Evolutionary conservation across 2,329 filamentous ascomycete genomes (phyloP), one percentile per base, ranked within the genome.

Genomic region (Daldinia sp.): DNA sequence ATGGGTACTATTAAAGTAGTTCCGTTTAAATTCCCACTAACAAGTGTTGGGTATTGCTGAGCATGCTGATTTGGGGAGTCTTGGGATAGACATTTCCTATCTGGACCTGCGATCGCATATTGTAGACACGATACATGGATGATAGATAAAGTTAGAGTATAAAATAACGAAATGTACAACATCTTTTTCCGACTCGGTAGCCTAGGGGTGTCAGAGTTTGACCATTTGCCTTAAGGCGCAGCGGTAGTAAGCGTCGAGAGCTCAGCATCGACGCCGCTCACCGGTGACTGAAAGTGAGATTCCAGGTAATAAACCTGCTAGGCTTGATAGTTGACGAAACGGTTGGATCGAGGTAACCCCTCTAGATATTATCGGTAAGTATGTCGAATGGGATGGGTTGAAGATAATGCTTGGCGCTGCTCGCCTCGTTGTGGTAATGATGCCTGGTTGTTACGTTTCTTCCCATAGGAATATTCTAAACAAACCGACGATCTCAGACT

Each of bases 11-110:
- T 77, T 17, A 79, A 76, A 1, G 85, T 73, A 0, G 84, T 86
- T 43, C 80, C 81, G 71, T 87, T 87, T 21, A 86, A 72, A 0
- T 82, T 82, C 2, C 84, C 84, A 0, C 82, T 86, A 10, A 81
- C 77, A 25, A 80, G 77, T 27, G 77, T 74, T 1, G 82, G 82
- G 60, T 83, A 84, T 17, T 76, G 58, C 4, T 76, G 72, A 2
- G 78, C 78, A 63, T 85, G 79, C 4, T 82, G 80, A 61, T 87
- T 86, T n/a, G 80, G 77, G 9, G 68, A 71, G 63, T 75, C 73
- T 23, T 72, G 64, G 1, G 71, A 67, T 10, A 58, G 72, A 72
- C 72, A 76, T n/a, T 27, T 23, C 17, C 56, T 60, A 25, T 21
- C 30, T 25, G 51, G 27, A 11, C 49, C 9, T 15, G 58, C 8